Conservation (phyloP, 805 yeast genomes). For the Yamadazyma phyllophila region DNA sequence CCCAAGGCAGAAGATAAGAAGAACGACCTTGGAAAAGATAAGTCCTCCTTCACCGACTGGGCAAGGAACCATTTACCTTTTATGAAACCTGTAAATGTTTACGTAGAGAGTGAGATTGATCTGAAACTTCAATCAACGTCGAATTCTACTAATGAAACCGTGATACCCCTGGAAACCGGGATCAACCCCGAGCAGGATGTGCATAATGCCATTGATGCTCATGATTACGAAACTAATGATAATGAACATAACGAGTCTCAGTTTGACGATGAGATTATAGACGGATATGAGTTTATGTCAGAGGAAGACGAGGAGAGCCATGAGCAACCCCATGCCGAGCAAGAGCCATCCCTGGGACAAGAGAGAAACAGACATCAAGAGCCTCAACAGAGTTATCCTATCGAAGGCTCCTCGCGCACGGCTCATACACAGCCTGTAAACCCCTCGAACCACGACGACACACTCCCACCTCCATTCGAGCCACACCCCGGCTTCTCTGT, state of each 20-base stretch:
- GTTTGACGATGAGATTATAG: conserved; percentile 26
- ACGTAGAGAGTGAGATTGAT: conserved; percentile 11
- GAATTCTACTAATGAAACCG: conserved; percentile 1
- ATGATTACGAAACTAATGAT: background rate
- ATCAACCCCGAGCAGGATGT: background rate
- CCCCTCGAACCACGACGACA: background rate
- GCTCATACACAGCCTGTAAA: too few species aligned
- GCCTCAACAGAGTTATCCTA: too few species aligned
- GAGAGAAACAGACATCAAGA: too few species aligned
- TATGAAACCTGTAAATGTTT: conserved; percentile 6
- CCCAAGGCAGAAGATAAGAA: background rate
- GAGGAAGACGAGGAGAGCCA: conserved; percentile 9
- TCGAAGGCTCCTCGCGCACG: background rate
- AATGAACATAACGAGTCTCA: background rate
- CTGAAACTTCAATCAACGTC: conserved; percentile 6
- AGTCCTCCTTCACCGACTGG: background rate
- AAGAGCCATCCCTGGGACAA: too few species aligned
- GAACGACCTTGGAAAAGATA: background rate
- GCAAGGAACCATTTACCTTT: background rate
- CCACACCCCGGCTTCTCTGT: conserved; percentile 44
- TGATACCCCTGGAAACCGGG: background rate
- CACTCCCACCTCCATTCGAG: conserved; percentile 41
- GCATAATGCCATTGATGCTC: background rate
- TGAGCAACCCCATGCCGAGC: too few species aligned
- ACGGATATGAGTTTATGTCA: conserved; percentile 21